Conservation (phyloP, 2,329 filamentous ascomycete species). For the Ophiostoma sp. region DNA sequence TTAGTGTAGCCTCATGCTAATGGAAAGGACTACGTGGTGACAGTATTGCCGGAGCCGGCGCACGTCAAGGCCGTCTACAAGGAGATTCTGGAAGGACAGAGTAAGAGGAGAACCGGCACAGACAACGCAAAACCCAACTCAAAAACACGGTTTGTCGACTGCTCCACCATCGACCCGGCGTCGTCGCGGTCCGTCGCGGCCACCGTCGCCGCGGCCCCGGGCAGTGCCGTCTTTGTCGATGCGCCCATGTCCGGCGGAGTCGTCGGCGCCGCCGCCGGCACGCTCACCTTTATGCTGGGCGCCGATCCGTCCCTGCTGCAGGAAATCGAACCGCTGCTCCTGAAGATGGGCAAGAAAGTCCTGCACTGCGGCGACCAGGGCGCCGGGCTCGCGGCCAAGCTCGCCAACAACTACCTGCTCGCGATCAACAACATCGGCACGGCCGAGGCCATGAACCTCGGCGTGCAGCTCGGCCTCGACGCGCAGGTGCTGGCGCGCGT, state of each 20-base stretch:
- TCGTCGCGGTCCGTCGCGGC: slow-evolving; percentile 75
- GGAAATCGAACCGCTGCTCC: slow-evolving; percentile 62
- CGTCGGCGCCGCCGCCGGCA: slow-evolving; percentile 80
- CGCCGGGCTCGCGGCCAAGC: slow-evolving; percentile 80
- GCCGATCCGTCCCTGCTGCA: slow-evolving; percentile 56
- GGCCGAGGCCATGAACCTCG: slow-evolving; percentile 61
- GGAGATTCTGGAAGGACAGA: slow-evolving; percentile 54
- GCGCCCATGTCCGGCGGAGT: slow-evolving; percentile 97
- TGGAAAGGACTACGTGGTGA: slow-evolving; percentile 73
- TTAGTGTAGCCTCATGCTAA: neutral
- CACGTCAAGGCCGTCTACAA: slow-evolving; percentile 82
- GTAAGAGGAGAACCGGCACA: too few species aligned
- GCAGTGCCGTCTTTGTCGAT: slow-evolving; percentile 66
- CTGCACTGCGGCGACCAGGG: slow-evolving; percentile 82
- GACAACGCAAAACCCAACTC: too few species aligned
- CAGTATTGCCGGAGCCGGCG: slow-evolving; percentile 79
- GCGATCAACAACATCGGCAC: slow-evolving; percentile 83
- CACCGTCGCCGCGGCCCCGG: slow-evolving; percentile 49
- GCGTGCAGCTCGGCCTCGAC: slow-evolving; percentile 57
- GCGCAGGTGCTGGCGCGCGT: slow-evolving; percentile 67
- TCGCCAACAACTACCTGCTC: slow-evolving; percentile 95
- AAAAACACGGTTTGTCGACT: slow-evolving; percentile 73
- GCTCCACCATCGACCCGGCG: slow-evolving; percentile 89
- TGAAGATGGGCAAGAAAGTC: slow-evolving; percentile 79
- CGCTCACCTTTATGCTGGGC: slow-evolving; percentile 94